phyloP scores from a whole-genome alignment of 1,284 basidiomycete genomes.

The Heterobasidion irregulare region DNA sequence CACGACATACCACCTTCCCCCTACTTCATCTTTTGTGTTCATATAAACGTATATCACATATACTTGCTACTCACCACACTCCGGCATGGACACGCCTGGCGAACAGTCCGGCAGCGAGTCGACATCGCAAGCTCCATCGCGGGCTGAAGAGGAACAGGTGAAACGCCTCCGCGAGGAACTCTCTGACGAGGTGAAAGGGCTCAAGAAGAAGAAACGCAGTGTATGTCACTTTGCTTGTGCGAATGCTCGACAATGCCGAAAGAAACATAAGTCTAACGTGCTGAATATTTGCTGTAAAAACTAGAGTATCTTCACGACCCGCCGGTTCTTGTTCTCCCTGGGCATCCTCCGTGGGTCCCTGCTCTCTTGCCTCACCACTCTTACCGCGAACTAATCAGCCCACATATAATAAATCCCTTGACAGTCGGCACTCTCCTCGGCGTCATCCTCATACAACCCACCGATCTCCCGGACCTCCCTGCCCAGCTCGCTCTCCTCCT shows the following conservation, averaged over 20 bases:
- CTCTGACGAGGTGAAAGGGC: slow-evolving; percentile 3
- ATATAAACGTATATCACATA: too few species aligned
- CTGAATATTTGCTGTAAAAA: slow-evolving; percentile 1
- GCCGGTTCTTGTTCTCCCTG: slow-evolving; percentile 37
- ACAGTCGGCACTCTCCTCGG: slow-evolving; percentile 60
- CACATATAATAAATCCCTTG: slow-evolving; percentile 10
- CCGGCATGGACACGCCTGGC: background rate
- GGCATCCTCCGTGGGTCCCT: slow-evolving; percentile 34
- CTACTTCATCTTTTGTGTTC: too few species aligned
- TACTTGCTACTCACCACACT: too few species aligned
- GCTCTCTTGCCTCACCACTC: slow-evolving; percentile 1
- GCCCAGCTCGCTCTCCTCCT: slow-evolving; percentile 29
- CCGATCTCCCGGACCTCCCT: slow-evolving; percentile 43
- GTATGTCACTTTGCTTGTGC: background rate
- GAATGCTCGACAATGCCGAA: background rate
- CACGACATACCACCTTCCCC: too few species aligned
- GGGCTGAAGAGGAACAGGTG: background rate
- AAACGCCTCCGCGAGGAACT: slow-evolving; percentile 5
- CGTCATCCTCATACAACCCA: slow-evolving; percentile 50
- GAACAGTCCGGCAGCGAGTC: background rate
- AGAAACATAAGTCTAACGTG: background rate
- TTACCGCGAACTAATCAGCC: slow-evolving; percentile 14
- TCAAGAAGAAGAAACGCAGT: background rate
- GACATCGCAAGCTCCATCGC: background rate
- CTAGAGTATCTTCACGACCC: slow-evolving; percentile 23